Conservation (phyloP, 2,329 filamentous ascomycete species). For the Westerdykella sp. region DNA sequence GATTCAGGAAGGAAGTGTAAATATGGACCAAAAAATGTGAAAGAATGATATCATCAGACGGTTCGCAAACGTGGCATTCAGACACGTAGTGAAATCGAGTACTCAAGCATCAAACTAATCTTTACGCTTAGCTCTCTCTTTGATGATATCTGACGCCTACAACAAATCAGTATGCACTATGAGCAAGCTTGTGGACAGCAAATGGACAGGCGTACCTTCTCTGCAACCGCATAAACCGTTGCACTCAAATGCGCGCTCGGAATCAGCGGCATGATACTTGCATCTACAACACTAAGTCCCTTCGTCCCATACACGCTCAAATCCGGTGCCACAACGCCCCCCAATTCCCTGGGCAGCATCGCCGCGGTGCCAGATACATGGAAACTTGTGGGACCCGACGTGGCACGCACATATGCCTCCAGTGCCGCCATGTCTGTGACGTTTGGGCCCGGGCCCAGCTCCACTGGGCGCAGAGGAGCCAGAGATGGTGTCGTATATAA, state of each 20-base stretch:
- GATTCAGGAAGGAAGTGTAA: too few relatives aligned
- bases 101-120: too few relatives aligned
- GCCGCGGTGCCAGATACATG: constrained; percentile 16
- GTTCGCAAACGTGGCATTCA: too few relatives aligned
- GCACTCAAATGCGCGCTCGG: constrained; percentile 13
- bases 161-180: not conserved
- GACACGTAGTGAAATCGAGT: too few relatives aligned
- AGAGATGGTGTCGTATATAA: constrained; percentile 10
- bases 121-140: not conserved
- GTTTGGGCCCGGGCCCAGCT: constrained; percentile 13
- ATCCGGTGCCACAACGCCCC: constrained; percentile 15
- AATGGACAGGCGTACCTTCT: constrained; percentile 8
- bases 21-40: too few relatives aligned
- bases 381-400: constrained; percentile 7
- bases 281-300: constrained; percentile 19
- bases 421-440: constrained; percentile 7
- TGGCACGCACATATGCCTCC: not conserved
- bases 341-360: constrained; percentile 15
- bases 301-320: constrained; percentile 16
- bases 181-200: not conserved
- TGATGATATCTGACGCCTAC: not conserved
- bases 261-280: constrained; percentile 15
- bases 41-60: too few relatives aligned
- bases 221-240: constrained; percentile 20
- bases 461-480: constrained; percentile 8